Conservation (phyloP, 306 rosid species). For the Hippophae gyantsensis region DNA sequence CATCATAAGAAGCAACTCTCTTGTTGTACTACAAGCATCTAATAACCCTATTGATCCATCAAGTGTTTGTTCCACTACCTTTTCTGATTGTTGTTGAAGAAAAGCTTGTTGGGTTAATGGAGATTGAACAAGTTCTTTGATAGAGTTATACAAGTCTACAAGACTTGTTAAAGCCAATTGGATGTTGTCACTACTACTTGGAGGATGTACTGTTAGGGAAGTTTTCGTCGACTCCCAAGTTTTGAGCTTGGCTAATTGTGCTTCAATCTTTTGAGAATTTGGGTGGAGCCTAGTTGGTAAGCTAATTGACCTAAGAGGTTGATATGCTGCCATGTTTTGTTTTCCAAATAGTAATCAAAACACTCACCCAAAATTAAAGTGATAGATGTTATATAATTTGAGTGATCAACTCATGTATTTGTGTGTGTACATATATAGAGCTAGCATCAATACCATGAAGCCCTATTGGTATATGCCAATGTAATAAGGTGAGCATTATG, state of each 20-base stretch:
- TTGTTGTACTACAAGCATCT: conserved; percentile 45
- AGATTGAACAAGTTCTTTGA: conserved; percentile 49
- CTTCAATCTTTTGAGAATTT: conserved; percentile 35
- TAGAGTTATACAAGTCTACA: conserved; percentile 43
- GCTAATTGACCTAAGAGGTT: conserved; percentile 66
- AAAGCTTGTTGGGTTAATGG: conserved; percentile 46
- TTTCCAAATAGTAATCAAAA: conserved; percentile 3
- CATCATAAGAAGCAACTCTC: conserved; percentile 37
- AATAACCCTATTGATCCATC: conserved; percentile 41
- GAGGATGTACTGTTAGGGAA: conserved; percentile 10
- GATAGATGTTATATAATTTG: not conserved
- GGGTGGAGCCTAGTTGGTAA: conserved; percentile 61
- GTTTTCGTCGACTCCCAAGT: conserved; percentile 16
- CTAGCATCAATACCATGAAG: not conserved
- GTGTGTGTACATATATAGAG: conserved; percentile 6
- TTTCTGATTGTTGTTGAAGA: conserved; percentile 26
- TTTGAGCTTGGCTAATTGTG: conserved; percentile 38
- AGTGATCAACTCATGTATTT: not conserved
- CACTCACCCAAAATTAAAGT: not conserved
- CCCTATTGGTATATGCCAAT: not conserved
- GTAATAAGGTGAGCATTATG: conserved; percentile 6
- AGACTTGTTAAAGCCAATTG: conserved; percentile 42
- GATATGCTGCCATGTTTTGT: conserved; percentile 17
- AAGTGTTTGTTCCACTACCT: conserved; percentile 37
- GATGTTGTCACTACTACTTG: conserved; percentile 35